Evolutionary conservation across 164 flowering plant species (phyloP).

Genomic region (Echeveria elegans): DNA sequence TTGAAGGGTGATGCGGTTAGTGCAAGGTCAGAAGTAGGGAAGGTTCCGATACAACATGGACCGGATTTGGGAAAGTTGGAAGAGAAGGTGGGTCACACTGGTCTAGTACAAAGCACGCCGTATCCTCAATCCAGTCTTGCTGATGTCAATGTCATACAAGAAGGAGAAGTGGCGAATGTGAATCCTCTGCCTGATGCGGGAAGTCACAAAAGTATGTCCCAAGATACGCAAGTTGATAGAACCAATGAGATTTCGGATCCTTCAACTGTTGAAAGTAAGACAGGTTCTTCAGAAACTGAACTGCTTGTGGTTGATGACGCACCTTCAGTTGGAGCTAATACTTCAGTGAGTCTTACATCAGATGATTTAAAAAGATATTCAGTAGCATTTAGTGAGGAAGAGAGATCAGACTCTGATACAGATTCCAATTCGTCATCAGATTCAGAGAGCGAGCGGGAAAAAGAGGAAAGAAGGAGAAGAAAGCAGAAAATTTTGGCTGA

Average conservation of each 20-base stretch:
- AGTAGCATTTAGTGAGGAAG: slow-evolving; percentile 18
- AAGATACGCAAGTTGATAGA: not conserved
- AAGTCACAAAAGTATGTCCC: not conserved
- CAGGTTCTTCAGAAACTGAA: not conserved
- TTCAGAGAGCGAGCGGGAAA: slow-evolving; percentile 66
- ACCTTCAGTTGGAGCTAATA: slow-evolving; percentile 13
- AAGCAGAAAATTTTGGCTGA: slow-evolving; percentile 68
- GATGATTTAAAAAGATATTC: slow-evolving; percentile 26
- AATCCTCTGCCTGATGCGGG: not conserved
- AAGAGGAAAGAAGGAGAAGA: slow-evolving; percentile 53
- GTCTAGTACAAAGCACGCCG: slow-evolving; percentile 23
- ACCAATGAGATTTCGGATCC: not conserved
- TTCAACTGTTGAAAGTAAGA: not conserved
- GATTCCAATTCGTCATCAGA: slow-evolving; percentile 62
- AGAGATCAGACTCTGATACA: slow-evolving; percentile 46
- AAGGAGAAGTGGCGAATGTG: slow-evolving; percentile 8
- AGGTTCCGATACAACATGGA: slow-evolving; percentile 6
- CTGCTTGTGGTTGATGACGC: slow-evolving; percentile 16
- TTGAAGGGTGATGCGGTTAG: slow-evolving; percentile 19
- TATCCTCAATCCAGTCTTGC: slow-evolving; percentile 20
- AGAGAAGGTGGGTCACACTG: slow-evolving; percentile 29
- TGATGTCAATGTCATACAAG: slow-evolving; percentile 17
- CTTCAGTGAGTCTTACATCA: slow-evolving; percentile 18
- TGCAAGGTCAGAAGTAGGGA: not conserved
- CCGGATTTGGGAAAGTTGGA: slow-evolving; percentile 16